Percentiles rank a stretch among this genome's conserved stretches.
phyloP scores from a whole-genome alignment of 1,139 yeast genomes.

The Protomyces macrosporus region DNA sequence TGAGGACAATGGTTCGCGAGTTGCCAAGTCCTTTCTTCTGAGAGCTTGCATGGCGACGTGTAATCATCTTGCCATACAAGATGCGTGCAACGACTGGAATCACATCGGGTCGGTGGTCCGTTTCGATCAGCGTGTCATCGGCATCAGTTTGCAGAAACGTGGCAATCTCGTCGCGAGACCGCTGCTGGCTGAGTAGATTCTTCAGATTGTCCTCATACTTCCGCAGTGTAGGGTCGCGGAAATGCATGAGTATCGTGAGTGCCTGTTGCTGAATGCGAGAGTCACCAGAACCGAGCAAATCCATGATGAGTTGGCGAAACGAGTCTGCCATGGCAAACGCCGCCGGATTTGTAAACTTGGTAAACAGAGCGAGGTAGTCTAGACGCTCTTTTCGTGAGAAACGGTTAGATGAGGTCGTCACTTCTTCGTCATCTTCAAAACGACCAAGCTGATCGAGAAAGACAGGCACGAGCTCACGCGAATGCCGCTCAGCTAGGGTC shows the following conservation, averaged over 20 bases:
- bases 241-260: slow-evolving; percentile 63
- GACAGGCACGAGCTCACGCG: slow-evolving; percentile 53
- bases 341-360: slow-evolving; percentile 57
- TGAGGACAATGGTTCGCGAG: slow-evolving; percentile 69
- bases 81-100: slow-evolving; percentile 74
- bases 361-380: slow-evolving; percentile 55
- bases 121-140: slow-evolving; percentile 53
- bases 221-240: slow-evolving; percentile 52
- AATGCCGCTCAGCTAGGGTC: slow-evolving; percentile 59
- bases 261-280: slow-evolving; percentile 67
- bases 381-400: slow-evolving; percentile 53
- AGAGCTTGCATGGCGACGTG: slow-evolving; percentile 35
- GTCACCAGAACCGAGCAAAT: slow-evolving; percentile 58
- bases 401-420: not conserved
- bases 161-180: slow-evolving; percentile 78
- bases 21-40: slow-evolving; percentile 61
- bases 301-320: slow-evolving; percentile 52
- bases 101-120: slow-evolving; percentile 52
- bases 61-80: slow-evolving; percentile 68
- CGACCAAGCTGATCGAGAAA: slow-evolving; percentile 40
- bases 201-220: slow-evolving; percentile 69
- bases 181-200: slow-evolving; percentile 73
- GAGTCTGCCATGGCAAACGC: slow-evolving; percentile 50
- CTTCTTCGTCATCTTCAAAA: slow-evolving; percentile 2
- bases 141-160: slow-evolving; percentile 50